Evolutionary conservation across 75 land plant genomes (phyloP).

Genomic region (Cunninghamia lanceolata): DNA sequence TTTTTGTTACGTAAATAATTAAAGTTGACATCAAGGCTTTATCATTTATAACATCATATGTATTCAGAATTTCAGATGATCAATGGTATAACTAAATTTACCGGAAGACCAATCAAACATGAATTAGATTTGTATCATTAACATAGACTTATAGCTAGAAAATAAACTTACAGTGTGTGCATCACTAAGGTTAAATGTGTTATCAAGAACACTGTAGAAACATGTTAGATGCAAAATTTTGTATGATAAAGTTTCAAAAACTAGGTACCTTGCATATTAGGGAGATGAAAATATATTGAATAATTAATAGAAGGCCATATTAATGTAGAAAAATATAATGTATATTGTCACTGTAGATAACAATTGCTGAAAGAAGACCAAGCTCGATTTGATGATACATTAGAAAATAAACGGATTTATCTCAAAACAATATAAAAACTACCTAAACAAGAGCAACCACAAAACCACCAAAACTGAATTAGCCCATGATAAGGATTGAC

Average conservation of each 20-base stretch:
- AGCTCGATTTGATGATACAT: too few relatives aligned
- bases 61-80: too few relatives aligned
- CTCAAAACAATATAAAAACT: too few relatives aligned
- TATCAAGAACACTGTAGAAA: constrained; percentile 86
- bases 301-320: background rate
- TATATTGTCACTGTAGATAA: background rate
- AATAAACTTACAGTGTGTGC: constrained; percentile 79
- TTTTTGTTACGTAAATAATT: too few relatives aligned
- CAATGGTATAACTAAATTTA: too few relatives aligned
- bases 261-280: constrained; percentile 86
- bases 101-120: too few relatives aligned
- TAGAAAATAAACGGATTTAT: constrained; percentile 5
- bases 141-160: background rate
- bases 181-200: constrained; percentile 89
- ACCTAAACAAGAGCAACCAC: too few relatives aligned
- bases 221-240: constrained; percentile 83
- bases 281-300: background rate
- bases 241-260: constrained; percentile 75
- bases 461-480: too few relatives aligned
- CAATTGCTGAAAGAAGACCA: background rate
- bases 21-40: too few relatives aligned
- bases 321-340: background rate
- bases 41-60: too few relatives aligned
- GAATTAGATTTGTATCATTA: too few relatives aligned
- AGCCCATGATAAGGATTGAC: too few relatives aligned